Base-by-base conservation (phyloP, 2,329 filamentous ascomycete species). In the Talaromyces marneffei region DNA sequence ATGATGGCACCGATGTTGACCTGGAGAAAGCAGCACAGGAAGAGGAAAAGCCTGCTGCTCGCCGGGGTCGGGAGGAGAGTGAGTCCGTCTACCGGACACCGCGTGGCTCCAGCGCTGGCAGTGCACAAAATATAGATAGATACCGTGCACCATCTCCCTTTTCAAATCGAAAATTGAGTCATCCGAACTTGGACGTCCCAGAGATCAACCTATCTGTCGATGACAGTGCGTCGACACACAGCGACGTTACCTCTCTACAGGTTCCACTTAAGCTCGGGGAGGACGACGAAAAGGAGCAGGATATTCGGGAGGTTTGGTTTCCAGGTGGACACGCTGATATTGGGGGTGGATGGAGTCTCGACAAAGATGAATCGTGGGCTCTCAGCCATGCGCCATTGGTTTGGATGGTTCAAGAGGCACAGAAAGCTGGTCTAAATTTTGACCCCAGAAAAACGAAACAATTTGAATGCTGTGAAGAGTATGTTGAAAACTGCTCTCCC, bases 251-350 rank as follows among this genome's bases (percentile, higher is more conserved):
- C 3, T 75, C 73, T 1, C 66, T 75, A 20, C 68, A 69, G 20
- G 63, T 73, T 1, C 71, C 72, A 7, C 56, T 20, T 31, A 4
- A 39, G n/a, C 55, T 40, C 9, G 39, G 48, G 7, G 69, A 69
- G 16, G 73, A 77, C 14, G 70, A 75, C 14, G 69, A 71, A n/a
- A 62, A 61, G 0, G 79, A 81, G 1, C 89, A 92, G 68, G 88
- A 93, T 66, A 88, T 93, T 53, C 83, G 90, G 62, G 90, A 94
- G 68, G 83, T 93, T 8, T 79, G 77, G 77, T 94, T 94, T 68
- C 81, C 89, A 0, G 90, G 90, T 8, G 86, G 87, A 10, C 90
- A 95, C 65, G 90, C 85, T 1, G 90, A 93, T 64, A 85, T 92
- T 31, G 90, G 90, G 1, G 90, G 90, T 9, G 90, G 90, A 0